These are phyloP conservation scores for Ceratobasidium sp. DNA, from an alignment of 1,284 basidiomycete genomes.

Conservation along the genomic window DNA sequence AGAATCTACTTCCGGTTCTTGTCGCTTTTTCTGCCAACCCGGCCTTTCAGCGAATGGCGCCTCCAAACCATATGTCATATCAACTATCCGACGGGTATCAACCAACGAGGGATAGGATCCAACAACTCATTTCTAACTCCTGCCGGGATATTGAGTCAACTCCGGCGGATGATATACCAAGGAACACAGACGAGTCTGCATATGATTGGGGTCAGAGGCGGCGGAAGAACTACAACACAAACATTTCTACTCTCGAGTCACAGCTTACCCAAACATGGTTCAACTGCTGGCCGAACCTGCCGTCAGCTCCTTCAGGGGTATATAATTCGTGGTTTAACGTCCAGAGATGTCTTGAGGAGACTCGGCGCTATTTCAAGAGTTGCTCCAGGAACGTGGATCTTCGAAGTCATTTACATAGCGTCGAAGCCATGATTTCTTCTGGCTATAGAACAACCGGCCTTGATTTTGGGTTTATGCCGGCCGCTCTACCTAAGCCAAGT, in stretches of 20 bases:
- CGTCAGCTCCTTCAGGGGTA: neutral
- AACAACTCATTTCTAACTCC: neutral
- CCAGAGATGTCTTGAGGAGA: neutral
- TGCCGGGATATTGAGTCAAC: neutral
- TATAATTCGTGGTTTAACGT: conserved; percentile 7
- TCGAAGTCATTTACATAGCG: neutral
- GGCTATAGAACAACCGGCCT: neutral
- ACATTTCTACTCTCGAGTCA: neutral
- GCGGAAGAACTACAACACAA: neutral
- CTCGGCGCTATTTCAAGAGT: neutral
- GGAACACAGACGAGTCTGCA: neutral
- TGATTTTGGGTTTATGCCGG: neutral
- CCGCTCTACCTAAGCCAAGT: neutral
- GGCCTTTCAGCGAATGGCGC: neutral
- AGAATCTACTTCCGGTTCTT: conserved; percentile 10
- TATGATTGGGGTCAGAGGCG: neutral
- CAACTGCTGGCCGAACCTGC: conserved; percentile 5
- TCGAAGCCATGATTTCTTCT: neutral
- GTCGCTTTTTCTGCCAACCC: conserved; percentile 25
- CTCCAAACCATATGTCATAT: conserved; percentile 13
- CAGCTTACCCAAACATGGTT: neutral
- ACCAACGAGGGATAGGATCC: neutral
- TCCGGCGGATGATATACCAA: neutral
- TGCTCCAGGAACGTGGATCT: conserved; percentile 12
- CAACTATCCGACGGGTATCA: neutral